A percentile compares a stretch with the other conserved stretches of the same genome.
Evolutionary conservation across 2,329 filamentous ascomycete genomes (phyloP).

Genomic region (Penicillium fuscoglaucum): DNA sequence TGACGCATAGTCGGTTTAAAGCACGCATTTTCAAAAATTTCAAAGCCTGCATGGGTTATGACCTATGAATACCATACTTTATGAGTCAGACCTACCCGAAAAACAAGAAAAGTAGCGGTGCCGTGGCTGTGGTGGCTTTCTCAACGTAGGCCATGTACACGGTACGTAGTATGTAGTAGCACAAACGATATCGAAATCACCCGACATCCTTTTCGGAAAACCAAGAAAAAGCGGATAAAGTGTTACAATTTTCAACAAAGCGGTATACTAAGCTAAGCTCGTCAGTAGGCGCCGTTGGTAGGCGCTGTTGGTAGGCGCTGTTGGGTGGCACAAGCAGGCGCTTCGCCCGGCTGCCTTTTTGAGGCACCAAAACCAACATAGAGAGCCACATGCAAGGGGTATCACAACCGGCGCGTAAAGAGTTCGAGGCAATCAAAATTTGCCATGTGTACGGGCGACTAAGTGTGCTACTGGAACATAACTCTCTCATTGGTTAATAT

Average conservation of each 20-base stretch:
- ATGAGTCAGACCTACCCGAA: too few species aligned
- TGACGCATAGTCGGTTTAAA: too few species aligned
- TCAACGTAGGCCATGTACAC: not conserved
- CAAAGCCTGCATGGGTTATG: too few species aligned
- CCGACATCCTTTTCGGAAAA: not conserved
- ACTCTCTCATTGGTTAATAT: too few species aligned
- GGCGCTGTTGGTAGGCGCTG: not conserved
- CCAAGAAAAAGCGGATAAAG: not conserved
- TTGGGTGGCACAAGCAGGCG: not conserved
- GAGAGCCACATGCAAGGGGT: not conserved
- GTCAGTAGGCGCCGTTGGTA: not conserved
- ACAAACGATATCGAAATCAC: not conserved
- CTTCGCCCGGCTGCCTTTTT: not conserved
- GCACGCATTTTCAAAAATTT: too few species aligned
- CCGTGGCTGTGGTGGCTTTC: not conserved
- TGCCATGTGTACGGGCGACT: not conserved
- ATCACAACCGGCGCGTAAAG: not conserved
- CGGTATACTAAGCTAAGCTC: not conserved
- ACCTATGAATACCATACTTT: too few species aligned
- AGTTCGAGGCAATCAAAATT: not conserved
- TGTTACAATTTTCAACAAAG: not conserved
- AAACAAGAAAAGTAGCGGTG: conserved; percentile 33
- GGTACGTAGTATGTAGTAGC: not conserved
- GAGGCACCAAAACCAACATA: not conserved
- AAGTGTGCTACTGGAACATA: too few species aligned